Conservation (phyloP, 2,329 filamentous ascomycete genomes). For the Zymoseptoria crescenta region DNA sequence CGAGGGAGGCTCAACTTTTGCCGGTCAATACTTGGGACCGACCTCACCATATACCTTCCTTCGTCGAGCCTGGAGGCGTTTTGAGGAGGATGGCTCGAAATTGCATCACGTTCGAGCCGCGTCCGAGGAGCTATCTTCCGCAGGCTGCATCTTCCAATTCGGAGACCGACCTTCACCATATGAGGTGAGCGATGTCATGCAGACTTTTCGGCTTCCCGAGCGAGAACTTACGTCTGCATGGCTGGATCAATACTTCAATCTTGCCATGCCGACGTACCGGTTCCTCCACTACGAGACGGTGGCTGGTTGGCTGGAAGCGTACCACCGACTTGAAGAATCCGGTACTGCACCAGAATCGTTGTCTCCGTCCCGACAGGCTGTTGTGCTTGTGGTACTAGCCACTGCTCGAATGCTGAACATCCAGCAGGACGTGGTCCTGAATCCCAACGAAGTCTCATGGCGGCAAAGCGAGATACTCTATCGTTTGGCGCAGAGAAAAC, state of each 20-base stretch:
- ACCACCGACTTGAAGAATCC: constrained; percentile 38
- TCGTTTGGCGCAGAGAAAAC: constrained; percentile 17
- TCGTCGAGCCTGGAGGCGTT: constrained; percentile 42
- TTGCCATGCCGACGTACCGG: constrained; percentile 37
- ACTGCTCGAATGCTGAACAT: constrained; percentile 32
- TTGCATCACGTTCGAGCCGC: background rate
- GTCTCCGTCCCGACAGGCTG: constrained; percentile 21
- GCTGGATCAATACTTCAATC: constrained; percentile 37
- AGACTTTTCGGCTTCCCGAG: constrained; percentile 37
- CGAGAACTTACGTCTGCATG: constrained; percentile 25
- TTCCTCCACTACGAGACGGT: constrained; percentile 39
- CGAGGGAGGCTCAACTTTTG: constrained; percentile 10
- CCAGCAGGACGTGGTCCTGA: constrained; percentile 12
- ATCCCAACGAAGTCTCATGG: constrained; percentile 14
- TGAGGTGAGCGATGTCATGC: constrained; percentile 29
- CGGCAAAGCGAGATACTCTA: constrained; percentile 25
- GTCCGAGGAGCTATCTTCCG: constrained; percentile 26
- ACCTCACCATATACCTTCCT: constrained; percentile 35
- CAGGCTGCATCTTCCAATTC: constrained; percentile 43
- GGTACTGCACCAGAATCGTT: background rate
- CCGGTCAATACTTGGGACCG: constrained; percentile 22
- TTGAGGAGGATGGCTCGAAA: constrained; percentile 30
- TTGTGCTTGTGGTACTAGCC: constrained; percentile 48
- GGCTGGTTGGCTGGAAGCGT: constrained; percentile 38
- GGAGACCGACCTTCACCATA: constrained; percentile 44